Evolutionary conservation across 305 asterid genomes (phyloP).

Genomic region (Fraxinus platypoda): DNA sequence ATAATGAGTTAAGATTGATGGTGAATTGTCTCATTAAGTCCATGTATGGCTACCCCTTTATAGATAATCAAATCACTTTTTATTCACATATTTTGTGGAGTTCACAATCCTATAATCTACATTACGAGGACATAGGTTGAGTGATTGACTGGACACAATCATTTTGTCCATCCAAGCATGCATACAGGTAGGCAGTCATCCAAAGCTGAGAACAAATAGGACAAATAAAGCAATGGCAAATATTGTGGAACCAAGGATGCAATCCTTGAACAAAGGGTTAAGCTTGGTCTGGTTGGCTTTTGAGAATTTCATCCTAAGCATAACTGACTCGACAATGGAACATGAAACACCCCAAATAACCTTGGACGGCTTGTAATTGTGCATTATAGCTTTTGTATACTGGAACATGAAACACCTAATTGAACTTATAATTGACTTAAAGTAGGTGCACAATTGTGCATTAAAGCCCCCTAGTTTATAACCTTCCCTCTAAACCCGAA

Average conservation of each 20-base stretch:
- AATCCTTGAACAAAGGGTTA: conserved; percentile 86
- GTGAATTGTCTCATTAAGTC: neutral
- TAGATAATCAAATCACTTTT: no score
- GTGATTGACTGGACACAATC: neutral
- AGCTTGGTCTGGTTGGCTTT: conserved; percentile 69
- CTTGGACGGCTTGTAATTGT: neutral
- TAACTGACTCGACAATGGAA: neutral
- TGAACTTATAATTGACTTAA: neutral
- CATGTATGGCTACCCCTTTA: neutral
- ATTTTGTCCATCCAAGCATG: neutral
- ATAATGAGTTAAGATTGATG: neutral
- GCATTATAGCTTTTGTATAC: neutral
- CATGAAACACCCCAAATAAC: neutral
- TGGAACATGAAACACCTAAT: neutral
- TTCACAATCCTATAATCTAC: neutral
- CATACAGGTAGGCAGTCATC: neutral
- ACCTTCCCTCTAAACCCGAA: neutral
- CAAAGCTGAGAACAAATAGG: neutral
- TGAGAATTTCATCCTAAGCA: conserved; percentile 30
- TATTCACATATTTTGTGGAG: no score
- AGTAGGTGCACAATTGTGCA: neutral
- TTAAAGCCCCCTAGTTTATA: neutral
- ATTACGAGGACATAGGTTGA: neutral
- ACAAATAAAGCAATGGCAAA: neutral
- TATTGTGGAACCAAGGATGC: neutral